Conservation (phyloP, 106 monocot species). For the Cymbidium sinense region DNA sequence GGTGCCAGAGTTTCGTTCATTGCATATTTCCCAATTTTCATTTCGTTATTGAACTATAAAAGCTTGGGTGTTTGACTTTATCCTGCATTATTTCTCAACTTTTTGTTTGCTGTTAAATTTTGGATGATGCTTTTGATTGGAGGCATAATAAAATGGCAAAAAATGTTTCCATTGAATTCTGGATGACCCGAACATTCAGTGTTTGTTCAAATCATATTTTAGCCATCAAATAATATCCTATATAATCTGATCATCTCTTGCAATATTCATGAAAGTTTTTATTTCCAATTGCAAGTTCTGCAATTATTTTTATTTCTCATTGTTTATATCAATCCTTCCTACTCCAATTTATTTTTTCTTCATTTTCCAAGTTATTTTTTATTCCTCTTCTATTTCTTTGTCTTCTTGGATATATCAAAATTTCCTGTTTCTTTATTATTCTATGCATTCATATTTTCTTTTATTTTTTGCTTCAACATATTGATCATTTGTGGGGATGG, state of each 20-base stretch:
- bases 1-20: too few species aligned
- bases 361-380: too few species aligned
- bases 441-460: background rate
- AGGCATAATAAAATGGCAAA: background rate
- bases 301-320: too few species aligned
- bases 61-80: background rate
- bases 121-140: too few species aligned
- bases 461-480: too few species aligned
- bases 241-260: background rate
- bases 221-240: background rate
- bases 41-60: too few species aligned
- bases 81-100: background rate
- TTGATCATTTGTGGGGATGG: too few species aligned
- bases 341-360: too few species aligned
- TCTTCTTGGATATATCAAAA: too few species aligned
- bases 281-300: background rate
- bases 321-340: too few species aligned
- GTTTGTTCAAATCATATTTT: background rate
- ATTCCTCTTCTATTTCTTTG: too few species aligned
- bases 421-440: background rate
- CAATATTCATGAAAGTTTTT: background rate
- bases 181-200: background rate
- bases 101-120: background rate
- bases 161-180: background rate
- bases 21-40: too few species aligned